A percentile compares a stretch with the other conserved stretches of the same genome.
These are phyloP conservation scores for Colletotrichum nymphaeae DNA, from an alignment of 2,329 filamentous ascomycete genomes.

Conservation along the genomic window DNA sequence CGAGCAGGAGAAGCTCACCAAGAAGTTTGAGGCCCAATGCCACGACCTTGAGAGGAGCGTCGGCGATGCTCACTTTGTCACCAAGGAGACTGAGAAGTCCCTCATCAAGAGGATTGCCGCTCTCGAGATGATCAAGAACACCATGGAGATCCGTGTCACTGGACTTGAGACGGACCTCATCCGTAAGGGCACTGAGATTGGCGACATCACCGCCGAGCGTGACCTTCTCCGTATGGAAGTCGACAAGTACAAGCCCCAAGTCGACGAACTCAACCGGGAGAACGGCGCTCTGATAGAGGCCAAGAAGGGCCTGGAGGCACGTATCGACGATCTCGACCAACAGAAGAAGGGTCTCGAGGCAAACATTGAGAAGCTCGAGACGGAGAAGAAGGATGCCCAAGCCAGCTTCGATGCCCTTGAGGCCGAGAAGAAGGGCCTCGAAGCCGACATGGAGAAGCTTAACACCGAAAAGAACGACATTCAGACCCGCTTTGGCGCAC, in stretches of 20 bases:
- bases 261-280: constrained; percentile 26
- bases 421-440: constrained; percentile 24
- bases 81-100: constrained; percentile 26
- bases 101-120: constrained; percentile 36
- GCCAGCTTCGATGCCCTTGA: constrained; percentile 22
- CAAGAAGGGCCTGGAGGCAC: constrained; percentile 26
- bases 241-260: constrained; percentile 29
- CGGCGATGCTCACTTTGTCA: constrained; percentile 30
- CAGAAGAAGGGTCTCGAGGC: constrained; percentile 33
- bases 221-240: constrained; percentile 22
- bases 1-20: constrained; percentile 15
- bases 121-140: constrained; percentile 34
- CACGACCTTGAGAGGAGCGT: constrained; percentile 29
- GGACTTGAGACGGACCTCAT: constrained; percentile 33
- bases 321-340: constrained; percentile 31
- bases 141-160: constrained; percentile 20
- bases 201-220: constrained; percentile 32
- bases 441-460: constrained; percentile 19
- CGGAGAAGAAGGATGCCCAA: constrained; percentile 21
- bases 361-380: constrained; percentile 25
- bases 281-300: constrained; percentile 27
- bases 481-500: constrained; percentile 15
- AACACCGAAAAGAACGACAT: constrained; percentile 21
- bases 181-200: constrained; percentile 27
- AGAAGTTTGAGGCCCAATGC: constrained; percentile 11